Percentiles rank a stretch among this genome's conserved stretches.
phyloP scores from a whole-genome alignment of 768 basidiomycete species.

The Asterophora lycoperdoides region DNA sequence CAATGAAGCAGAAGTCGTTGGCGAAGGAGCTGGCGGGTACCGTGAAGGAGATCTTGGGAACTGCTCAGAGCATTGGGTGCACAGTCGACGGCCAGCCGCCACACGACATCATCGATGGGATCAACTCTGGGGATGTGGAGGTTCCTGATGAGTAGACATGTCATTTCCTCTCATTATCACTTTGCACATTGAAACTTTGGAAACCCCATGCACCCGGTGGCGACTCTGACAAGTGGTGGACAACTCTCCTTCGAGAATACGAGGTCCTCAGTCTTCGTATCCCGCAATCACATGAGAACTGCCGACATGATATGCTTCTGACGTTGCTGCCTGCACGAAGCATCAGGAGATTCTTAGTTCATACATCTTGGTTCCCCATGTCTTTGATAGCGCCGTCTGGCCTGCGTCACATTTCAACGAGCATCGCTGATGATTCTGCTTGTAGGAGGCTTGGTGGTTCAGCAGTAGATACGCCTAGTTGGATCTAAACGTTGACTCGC shows the following conservation, averaged over 20 bases:
- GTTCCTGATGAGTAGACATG: conserved; percentile 75
- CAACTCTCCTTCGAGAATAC: too few relatives aligned
- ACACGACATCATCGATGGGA: conserved; percentile 89
- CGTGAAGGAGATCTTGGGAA: conserved; percentile 97
- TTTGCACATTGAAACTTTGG: conserved; percentile 11
- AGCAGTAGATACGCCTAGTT: too few relatives aligned
- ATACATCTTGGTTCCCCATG: too few relatives aligned
- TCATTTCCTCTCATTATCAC: conserved; percentile 22
- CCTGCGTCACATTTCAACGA: too few relatives aligned
- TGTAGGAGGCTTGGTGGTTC: too few relatives aligned
- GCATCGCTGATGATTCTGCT: too few relatives aligned
- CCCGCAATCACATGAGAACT: too few relatives aligned
- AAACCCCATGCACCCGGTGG: conserved; percentile 7
- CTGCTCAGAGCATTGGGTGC: conserved; percentile 95
- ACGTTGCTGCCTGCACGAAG: too few relatives aligned
- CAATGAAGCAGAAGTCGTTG: conserved; percentile 90
- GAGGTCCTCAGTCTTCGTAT: not conserved
- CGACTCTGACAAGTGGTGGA: not conserved
- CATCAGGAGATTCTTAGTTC: too few relatives aligned
- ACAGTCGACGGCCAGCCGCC: conserved; percentile 91
- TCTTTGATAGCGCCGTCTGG: too few relatives aligned
- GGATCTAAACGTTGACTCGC: too few relatives aligned
- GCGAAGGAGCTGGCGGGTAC: conserved; percentile 87
- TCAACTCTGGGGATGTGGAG: conserved; percentile 81
- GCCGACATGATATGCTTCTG: too few relatives aligned